Percentiles rank a stretch among this genome's conserved stretches.
Conservation (phyloP, 2,329 filamentous ascomycete species). For the Hirsutella minnesotensis region DNA sequence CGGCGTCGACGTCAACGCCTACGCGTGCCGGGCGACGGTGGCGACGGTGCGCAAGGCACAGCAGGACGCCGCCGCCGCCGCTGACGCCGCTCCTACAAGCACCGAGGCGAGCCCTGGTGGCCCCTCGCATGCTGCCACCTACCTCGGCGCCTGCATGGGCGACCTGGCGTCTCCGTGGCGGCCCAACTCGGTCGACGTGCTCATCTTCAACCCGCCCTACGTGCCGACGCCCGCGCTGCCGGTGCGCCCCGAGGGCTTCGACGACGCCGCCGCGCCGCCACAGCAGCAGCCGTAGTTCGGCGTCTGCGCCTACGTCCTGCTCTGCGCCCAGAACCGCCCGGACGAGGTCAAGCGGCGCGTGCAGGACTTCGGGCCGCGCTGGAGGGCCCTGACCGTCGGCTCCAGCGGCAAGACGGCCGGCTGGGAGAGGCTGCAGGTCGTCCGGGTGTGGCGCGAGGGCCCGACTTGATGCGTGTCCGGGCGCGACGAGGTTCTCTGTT, state of each 20-base stretch:
- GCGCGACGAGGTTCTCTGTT: slow-evolving; percentile 2
- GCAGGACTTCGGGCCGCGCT: slow-evolving; percentile 36
- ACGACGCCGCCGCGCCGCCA: slow-evolving; percentile 12
- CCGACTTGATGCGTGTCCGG: background rate
- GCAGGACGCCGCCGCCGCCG: slow-evolving; percentile 12
- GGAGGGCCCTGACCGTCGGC: slow-evolving; percentile 69
- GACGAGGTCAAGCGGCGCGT: slow-evolving; percentile 57
- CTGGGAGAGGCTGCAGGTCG: slow-evolving; percentile 86
- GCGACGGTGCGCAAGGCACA: slow-evolving; percentile 50
- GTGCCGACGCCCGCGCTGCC: slow-evolving; percentile 77
- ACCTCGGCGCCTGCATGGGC: slow-evolving; percentile 55
- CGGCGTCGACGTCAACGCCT: slow-evolving; percentile 73
- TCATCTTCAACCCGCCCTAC: slow-evolving; percentile 96
- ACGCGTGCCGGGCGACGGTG: slow-evolving; percentile 66
- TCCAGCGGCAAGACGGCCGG: slow-evolving; percentile 78
- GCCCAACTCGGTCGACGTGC: slow-evolving; percentile 54
- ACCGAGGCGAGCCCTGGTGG: background rate
- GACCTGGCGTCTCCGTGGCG: slow-evolving; percentile 58
- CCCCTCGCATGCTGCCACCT: slow-evolving; percentile 29
- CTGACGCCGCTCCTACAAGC: too few species aligned
- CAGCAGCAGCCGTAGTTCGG: slow-evolving; percentile 14
- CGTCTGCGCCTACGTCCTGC: slow-evolving; percentile 76
- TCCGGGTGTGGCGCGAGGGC: slow-evolving; percentile 64
- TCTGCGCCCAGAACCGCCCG: slow-evolving; percentile 86
- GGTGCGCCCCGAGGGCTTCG: slow-evolving; percentile 23